These are phyloP conservation scores for Suillus sp. DNA, from an alignment of 768 basidiomycete species.

Conservation along the genomic window DNA sequence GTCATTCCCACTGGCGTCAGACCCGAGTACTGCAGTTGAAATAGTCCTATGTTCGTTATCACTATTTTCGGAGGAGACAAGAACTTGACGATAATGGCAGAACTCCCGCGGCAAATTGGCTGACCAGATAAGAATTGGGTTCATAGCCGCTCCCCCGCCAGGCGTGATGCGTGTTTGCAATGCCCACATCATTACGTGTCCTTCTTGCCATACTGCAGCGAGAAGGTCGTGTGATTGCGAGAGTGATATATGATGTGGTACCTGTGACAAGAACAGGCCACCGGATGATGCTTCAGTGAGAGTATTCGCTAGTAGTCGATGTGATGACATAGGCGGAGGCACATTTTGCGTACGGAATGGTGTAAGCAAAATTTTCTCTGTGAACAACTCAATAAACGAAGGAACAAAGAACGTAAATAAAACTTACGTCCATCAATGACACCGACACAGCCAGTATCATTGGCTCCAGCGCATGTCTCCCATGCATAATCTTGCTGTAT, in stretches of 20 bases:
- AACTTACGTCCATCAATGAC: slow-evolving; percentile 86
- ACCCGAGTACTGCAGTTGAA: slow-evolving; percentile 44
- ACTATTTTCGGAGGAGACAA: slow-evolving; percentile 18
- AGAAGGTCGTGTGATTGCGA: slow-evolving; percentile 57
- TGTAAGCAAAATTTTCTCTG: slow-evolving; percentile 80
- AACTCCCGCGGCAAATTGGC: slow-evolving; percentile 19
- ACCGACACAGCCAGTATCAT: slow-evolving; percentile 82
- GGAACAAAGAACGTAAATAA: neutral
- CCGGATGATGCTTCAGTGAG: slow-evolving; percentile 6
- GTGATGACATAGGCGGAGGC: slow-evolving; percentile 96
- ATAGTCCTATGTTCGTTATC: slow-evolving; percentile 9
- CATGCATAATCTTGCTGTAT: slow-evolving; percentile 69
- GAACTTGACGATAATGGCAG: slow-evolving; percentile 34
- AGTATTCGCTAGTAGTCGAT: slow-evolving; percentile 38
- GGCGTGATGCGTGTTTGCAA: slow-evolving; percentile 63
- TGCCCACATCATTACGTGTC: slow-evolving; percentile 68
- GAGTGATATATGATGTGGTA: slow-evolving; percentile 69
- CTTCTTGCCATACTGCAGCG: slow-evolving; percentile 71
- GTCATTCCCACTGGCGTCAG: slow-evolving; percentile 35
- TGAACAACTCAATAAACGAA: slow-evolving; percentile 5
- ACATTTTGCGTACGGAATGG: slow-evolving; percentile 93
- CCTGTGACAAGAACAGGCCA: neutral
- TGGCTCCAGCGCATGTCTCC: slow-evolving; percentile 78
- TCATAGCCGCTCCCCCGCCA: slow-evolving; percentile 59
- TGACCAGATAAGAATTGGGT: slow-evolving; percentile 47